Base-by-base conservation (phyloP, 2,329 filamentous ascomycete species). In the Lasiodiplodia sp. region DNA sequence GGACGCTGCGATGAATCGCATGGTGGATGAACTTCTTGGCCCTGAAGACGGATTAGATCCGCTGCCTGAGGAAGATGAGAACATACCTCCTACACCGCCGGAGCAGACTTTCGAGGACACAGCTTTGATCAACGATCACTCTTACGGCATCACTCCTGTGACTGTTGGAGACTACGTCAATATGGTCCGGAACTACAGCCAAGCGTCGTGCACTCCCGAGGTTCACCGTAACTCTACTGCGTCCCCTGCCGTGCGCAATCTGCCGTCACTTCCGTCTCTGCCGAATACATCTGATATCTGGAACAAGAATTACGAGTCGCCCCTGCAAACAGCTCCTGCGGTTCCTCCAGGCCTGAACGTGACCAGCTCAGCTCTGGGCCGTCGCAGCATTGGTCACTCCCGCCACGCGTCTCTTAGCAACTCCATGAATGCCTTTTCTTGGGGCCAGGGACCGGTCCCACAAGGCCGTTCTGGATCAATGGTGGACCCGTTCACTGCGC, bases 21-120 rank as follows among this genome's bases (percentile, higher is more conserved):
- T 89, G 87, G 87, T 89, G 16, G 85, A 89, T 71, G 81, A 86
- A 69, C 78, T 89, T 34, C 81, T 89, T 63, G 79, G 79, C 53
- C 75, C 75, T 23, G 79, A 82, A 60, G 80, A 81, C 31, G 77
- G 80, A 52, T 70, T 81, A 60, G 79, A 79, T 69, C 76, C 78
- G 25, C 71, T 80, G 31, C 75, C 73, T 10, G 82, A 83, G 60
- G 82, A 83, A 69, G 79, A 80, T 37, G 79, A 81, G 66, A 77
- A 80, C 69, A 77, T 82, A 34, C 82, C 82, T 3, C 79, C 81
- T n/a, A 84, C 82, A 23, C 82, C 82, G 49, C 82, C 82, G 7
- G 80, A 82, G 66, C 81, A 83, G 69, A 79, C 78, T 3, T 82
- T 83, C 52, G 80, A 81, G 52, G 80, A 82, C 62, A 79, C 78